Base-by-base conservation (phyloP, 2,329 filamentous ascomycete species). In the Raffaelea albimanens region DNA sequence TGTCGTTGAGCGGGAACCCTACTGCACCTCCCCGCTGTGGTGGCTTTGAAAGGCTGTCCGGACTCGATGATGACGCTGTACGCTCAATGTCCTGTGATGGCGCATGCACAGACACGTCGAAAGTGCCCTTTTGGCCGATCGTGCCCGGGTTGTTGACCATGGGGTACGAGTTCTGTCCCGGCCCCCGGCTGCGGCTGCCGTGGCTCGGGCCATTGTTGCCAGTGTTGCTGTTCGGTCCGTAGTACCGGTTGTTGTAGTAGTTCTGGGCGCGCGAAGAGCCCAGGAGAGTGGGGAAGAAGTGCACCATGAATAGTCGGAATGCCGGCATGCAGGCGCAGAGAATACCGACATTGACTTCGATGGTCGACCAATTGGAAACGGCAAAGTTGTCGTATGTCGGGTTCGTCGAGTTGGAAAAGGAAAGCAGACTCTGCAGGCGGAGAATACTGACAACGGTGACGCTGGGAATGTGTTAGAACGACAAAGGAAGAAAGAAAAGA, bases 271-370 rank as follows among this genome's bases (percentile, higher is more conserved):
- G 34, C 5, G 34, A n/a, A 16, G 34, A 41, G 5, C 39, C 18
- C 18, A 41, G 20, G 4, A 21, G 18, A 14, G 18, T 21, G 4
- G 61, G 60, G 55, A 61, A 61, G 21, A 56, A 25, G 47, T 57
- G 56, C 3, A 61, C 55, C 14, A 62, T 51, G 13, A 63, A 31
- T 4, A 61, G 55, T 3, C 61, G 58, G 4, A 61, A 29, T 1
- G 58, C 52, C 1, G 63, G 62, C 58, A 65, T 58, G 53, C 61
- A 64, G 7, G 60, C 53, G 52, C 61, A 64, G 10, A 64, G 60
- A 46, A 63, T 59, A 49, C 61, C 59, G 21, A 63, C 56, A 47
- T 60, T 59, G 48, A 63, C 58, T 48, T 64, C 62, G 23, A 64
- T 57, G 4, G 58, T 61, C 18, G 61, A 63, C 61, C 62, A 60